A percentile compares a stretch with the other conserved stretches of the same genome.
These are phyloP conservation scores for Gracilaria caudata DNA, from an alignment of 23 red algal genomes.

Conservation along the genomic window DNA sequence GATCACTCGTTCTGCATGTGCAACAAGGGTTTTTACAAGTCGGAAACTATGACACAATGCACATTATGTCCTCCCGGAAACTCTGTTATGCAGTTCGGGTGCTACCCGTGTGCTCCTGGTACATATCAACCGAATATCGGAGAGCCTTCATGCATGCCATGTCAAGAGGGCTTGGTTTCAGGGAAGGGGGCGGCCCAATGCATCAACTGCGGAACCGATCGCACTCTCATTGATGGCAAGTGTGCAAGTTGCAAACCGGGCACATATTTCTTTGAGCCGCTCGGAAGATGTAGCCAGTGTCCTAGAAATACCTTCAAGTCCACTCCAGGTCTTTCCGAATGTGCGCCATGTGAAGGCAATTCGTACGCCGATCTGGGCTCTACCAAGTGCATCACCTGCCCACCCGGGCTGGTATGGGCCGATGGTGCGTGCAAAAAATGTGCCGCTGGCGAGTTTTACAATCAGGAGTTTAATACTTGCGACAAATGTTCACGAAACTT, in stretches of 20 bases:
- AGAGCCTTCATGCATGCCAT: not conserved
- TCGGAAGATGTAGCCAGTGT: constrained; percentile 9
- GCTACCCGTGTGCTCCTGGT: constrained; percentile 25
- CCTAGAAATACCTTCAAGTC: constrained; percentile 17
- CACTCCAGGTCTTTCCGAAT: constrained; percentile 1
- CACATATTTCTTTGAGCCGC: constrained; percentile 4
- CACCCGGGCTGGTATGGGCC: constrained; percentile 14
- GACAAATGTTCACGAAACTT: constrained; percentile 10
- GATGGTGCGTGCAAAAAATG: constrained; percentile 17
- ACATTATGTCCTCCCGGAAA: constrained; percentile 14
- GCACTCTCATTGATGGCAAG: constrained; percentile 17
- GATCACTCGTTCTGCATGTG: constrained; percentile 11
- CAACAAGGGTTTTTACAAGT: constrained; percentile 21
- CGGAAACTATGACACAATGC: not conserved
- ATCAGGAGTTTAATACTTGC: constrained; percentile 24
- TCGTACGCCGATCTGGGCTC: constrained; percentile 4
- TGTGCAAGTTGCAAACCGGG: constrained; percentile 5
- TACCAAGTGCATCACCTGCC: not conserved
- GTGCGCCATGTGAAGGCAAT: constrained; percentile 1
- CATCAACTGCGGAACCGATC: constrained; percentile 7
- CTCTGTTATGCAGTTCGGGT: constrained; percentile 26
- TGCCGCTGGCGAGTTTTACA: constrained; percentile 21
- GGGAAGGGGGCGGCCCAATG: not conserved
- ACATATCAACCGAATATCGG: constrained; percentile 2
- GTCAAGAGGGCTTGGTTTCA: constrained; percentile 2